Conservation (phyloP, 2,329 filamentous ascomycete species). For the Chrysosporium queenslandicum region DNA sequence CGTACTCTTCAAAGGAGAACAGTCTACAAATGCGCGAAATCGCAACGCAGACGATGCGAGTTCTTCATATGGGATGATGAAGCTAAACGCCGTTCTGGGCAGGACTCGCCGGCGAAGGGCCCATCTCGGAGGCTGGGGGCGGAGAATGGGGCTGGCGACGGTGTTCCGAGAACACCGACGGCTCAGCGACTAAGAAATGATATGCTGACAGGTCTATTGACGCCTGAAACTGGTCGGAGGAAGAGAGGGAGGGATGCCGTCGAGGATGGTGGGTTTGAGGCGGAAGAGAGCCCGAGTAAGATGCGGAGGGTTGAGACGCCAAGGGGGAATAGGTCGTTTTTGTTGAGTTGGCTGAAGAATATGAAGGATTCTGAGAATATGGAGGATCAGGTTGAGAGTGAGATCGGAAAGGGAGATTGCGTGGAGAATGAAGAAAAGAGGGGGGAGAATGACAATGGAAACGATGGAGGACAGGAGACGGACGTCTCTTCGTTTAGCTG, state of each 20-base stretch:
- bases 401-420: too few relatives aligned
- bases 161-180: neutral
- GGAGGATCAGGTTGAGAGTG: too few relatives aligned
- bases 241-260: neutral
- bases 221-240: neutral
- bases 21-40: conserved; percentile 50
- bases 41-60: conserved; percentile 40
- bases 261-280: neutral
- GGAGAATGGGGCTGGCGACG: neutral
- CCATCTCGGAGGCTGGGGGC: neutral
- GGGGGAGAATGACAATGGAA: neutral
- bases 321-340: neutral
- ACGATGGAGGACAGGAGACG: neutral
- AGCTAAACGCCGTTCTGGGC: conserved; percentile 45
- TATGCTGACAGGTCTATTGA: neutral
- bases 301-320: neutral
- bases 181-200: neutral
- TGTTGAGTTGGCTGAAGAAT: neutral
- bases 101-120: conserved; percentile 41
- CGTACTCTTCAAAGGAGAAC: neutral
- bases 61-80: conserved; percentile 56
- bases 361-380: neutral
- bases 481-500: conserved; percentile 1
- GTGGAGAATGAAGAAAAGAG: neutral
- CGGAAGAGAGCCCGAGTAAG: conserved; percentile 3